phyloP scores from a whole-genome alignment of 2,329 filamentous ascomycete species.

The Diaporthe destruens region DNA sequence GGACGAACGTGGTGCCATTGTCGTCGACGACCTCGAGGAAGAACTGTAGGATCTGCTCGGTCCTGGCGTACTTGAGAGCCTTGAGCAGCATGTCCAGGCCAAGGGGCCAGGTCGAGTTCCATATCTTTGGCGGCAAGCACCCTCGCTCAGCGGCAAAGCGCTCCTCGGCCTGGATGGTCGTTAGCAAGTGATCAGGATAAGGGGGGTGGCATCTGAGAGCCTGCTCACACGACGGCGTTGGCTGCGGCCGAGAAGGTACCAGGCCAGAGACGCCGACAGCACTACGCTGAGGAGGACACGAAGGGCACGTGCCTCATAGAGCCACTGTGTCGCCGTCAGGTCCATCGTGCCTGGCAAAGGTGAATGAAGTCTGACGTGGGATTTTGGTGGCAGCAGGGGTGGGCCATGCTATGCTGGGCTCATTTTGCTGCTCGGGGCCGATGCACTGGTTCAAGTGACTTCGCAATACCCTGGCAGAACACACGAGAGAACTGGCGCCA shows the following conservation, averaged over 20 bases:
- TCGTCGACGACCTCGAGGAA: slow-evolving; percentile 25
- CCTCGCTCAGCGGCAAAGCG: slow-evolving; percentile 5
- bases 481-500: background rate
- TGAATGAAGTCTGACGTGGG: too few species aligned
- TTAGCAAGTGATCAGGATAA: background rate
- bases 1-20: slow-evolving; percentile 22
- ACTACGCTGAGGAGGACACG: background rate
- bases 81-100: slow-evolving; percentile 24
- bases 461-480: background rate
- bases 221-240: slow-evolving; percentile 1
- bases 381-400: too few species aligned
- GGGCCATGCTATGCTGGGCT: background rate
- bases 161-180: background rate
- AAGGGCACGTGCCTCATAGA: background rate
- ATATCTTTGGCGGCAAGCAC: slow-evolving; percentile 18
- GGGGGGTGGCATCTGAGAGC: background rate
- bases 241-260: slow-evolving; percentile 7
- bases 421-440: background rate
- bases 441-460: background rate
- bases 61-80: slow-evolving; percentile 16
- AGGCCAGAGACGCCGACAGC: background rate
- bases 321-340: background rate
- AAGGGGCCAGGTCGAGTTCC: slow-evolving; percentile 23
- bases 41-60: slow-evolving; percentile 25
- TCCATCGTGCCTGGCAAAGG: background rate